Evolutionary conservation across 2,329 filamentous ascomycete species (phyloP), one percentile per base, ranked within the genome.

Genomic region (Venturia nashicola): DNA sequence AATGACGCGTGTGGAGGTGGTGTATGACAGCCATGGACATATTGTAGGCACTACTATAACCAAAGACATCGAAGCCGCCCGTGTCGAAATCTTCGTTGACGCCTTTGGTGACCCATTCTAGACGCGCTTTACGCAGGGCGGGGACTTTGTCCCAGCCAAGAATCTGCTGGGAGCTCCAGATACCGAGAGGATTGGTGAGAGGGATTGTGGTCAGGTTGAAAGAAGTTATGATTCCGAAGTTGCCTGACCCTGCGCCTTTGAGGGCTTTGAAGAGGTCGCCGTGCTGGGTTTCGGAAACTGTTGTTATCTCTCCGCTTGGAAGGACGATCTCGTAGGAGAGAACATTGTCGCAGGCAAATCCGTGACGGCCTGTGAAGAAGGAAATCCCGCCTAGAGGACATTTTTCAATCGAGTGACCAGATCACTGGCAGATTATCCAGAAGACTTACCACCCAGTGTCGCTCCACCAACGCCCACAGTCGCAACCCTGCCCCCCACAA

Each of bases 261-360:
- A 76, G 67, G 2, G 72, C 73, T 3, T 67, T 67, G 68, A 70
- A 74, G n/a, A 75, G 68, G 27, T 70, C 67, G 0, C 68, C 66
- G 40, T 73, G 70, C 6, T 61, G 64, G 57, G 71, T 68, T 34
- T 73, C 73, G 11, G 81, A 83, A 3, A 85, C 82, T 5, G 84
- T 81, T 70, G 51, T 39, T 16, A 59, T 27, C n/a, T 39, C 16
- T 20, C 18, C 39, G 34, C 32, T 40, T 5, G 59, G 59, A 9
- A 76, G 70, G 0, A 76, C 72, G 7, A 77, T 62, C 34, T 76
- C 70, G 65, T 70, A 75, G 42, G 71, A 70, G 40, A 67, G 42
- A 39, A 71, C 69, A 64, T 69, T 76, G 67, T 69, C 73, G 68
- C 69, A 73, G 44, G 67, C 71, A 44, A 68, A 70, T 9, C 74